These are phyloP conservation scores for Leccinum olivaceopallidum DNA, from an alignment of 768 basidiomycete species.

Conservation along the genomic window DNA sequence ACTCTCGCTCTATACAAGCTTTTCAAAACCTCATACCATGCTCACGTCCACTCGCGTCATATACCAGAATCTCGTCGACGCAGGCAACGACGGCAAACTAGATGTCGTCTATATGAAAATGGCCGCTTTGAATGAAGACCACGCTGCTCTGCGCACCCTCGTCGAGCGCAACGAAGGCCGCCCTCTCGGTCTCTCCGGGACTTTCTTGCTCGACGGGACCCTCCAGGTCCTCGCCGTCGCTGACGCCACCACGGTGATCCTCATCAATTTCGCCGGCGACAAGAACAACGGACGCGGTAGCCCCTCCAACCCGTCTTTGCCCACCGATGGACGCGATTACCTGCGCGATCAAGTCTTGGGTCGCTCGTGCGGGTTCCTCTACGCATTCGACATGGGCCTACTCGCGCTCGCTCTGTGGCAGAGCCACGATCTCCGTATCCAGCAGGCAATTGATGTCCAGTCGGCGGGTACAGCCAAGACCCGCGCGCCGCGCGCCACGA, in stretches of 20 bases:
- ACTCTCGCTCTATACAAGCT: not conserved
- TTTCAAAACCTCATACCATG: not conserved
- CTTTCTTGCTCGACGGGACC: slow-evolving; percentile 18
- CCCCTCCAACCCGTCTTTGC: slow-evolving; percentile 17
- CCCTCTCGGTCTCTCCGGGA: slow-evolving; percentile 31
- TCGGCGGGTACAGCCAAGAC: slow-evolving; percentile 12
- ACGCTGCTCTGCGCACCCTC: slow-evolving; percentile 19
- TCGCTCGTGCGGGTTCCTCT: slow-evolving; percentile 28
- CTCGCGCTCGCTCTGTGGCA: slow-evolving; percentile 35
- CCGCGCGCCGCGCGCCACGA: slow-evolving; percentile 22
- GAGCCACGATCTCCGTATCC: slow-evolving; percentile 34
- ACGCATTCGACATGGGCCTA: slow-evolving; percentile 33
- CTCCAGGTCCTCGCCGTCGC: slow-evolving; percentile 31
- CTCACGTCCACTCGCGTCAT: slow-evolving; percentile 8
- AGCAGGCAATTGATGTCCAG: slow-evolving; percentile 34
- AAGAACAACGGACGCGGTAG: slow-evolving; percentile 38
- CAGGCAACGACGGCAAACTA: slow-evolving; percentile 27
- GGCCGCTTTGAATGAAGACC: slow-evolving; percentile 26
- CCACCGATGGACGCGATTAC: slow-evolving; percentile 26
- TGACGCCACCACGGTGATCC: slow-evolving; percentile 26
- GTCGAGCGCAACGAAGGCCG: slow-evolving; percentile 36
- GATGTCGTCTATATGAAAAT: slow-evolving; percentile 18
- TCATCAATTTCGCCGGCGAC: slow-evolving; percentile 28
- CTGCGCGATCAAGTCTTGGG: slow-evolving; percentile 31
- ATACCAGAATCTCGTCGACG: slow-evolving; percentile 30